These are phyloP conservation scores for Cercophora newfieldiana DNA, from an alignment of 495 filamentous ascomycete species.

Conservation along the genomic window DNA sequence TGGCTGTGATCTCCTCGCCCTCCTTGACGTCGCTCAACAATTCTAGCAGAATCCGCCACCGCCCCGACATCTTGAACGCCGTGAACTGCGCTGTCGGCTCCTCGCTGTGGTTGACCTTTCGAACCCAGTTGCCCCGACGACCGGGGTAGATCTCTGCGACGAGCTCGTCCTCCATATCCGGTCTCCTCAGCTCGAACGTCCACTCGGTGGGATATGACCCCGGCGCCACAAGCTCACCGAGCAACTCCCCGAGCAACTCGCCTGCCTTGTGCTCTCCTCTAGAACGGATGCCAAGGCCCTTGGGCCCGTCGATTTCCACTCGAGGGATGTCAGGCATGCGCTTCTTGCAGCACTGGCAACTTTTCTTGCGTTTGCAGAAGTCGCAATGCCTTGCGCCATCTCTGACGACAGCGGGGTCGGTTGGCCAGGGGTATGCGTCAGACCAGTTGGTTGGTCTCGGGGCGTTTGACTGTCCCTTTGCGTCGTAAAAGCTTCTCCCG, in stretches of 20 bases:
- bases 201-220: conserved; percentile 22
- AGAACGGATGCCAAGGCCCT: conserved; percentile 26
- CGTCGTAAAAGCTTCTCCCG: conserved; percentile 22
- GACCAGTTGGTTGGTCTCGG: conserved; percentile 24
- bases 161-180: conserved; percentile 24
- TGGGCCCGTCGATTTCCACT: conserved; percentile 13
- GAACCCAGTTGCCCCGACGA: conserved; percentile 34
- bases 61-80: conserved; percentile 28
- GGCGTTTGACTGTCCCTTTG: conserved; percentile 14
- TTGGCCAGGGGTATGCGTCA: conserved; percentile 27
- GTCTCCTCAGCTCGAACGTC: conserved; percentile 27
- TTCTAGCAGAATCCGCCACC: conserved; percentile 30
- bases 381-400: conserved; percentile 18
- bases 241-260: conserved; percentile 30
- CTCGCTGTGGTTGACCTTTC: conserved; percentile 29
- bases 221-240: conserved; percentile 31
- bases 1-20: conserved; percentile 34
- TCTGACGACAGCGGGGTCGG: conserved; percentile 22
- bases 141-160: conserved; percentile 33
- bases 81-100: conserved; percentile 24
- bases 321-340: conserved; percentile 20
- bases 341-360: conserved; percentile 22
- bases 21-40: conserved; percentile 24
- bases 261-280: conserved; percentile 13
- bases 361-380: conserved; percentile 22